phyloP scores from a whole-genome alignment of 2,329 filamentous ascomycete species.

The Fusarium nanum region DNA sequence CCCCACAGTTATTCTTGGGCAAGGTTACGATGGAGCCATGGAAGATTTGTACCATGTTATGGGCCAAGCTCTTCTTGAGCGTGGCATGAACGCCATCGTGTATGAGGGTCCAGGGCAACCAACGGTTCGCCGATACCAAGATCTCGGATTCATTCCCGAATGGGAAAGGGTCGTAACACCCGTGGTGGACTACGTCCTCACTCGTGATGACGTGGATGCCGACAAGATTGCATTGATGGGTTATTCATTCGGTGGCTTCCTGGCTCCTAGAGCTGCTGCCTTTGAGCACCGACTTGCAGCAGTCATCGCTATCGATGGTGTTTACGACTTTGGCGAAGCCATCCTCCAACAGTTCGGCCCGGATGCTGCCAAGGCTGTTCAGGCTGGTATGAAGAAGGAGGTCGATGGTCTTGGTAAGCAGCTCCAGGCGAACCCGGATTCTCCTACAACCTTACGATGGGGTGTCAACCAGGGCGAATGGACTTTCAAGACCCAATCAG shows the following conservation, averaged over 20 bases:
- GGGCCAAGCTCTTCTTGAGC: constrained; percentile 50
- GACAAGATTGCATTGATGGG: constrained; percentile 54
- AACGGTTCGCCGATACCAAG: constrained; percentile 54
- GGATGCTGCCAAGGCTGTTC: not conserved
- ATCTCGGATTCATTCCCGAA: constrained; percentile 57
- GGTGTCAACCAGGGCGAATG: constrained; percentile 15
- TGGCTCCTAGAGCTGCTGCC: constrained; percentile 56
- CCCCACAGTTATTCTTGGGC: constrained; percentile 57
- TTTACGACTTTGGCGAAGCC: constrained; percentile 4
- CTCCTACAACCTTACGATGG: constrained; percentile 2
- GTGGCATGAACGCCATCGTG: constrained; percentile 58
- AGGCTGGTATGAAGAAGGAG: not conserved
- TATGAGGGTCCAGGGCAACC: constrained; percentile 62
- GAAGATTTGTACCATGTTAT: constrained; percentile 57
- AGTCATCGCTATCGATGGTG: constrained; percentile 24
- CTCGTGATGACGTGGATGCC: constrained; percentile 47
- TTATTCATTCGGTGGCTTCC: constrained; percentile 56
- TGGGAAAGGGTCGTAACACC: constrained; percentile 57
- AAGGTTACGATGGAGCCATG: constrained; percentile 57
- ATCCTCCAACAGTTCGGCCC: not conserved
- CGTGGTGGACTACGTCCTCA: constrained; percentile 53
- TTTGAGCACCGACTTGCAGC: constrained; percentile 58
- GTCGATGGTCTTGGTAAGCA: not conserved
- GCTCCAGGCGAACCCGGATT: not conserved
- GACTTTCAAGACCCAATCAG: constrained; percentile 19